Evolutionary conservation across 2,329 filamentous ascomycete species (phyloP).

Genomic region (Aureobasidium subglaciale): DNA sequence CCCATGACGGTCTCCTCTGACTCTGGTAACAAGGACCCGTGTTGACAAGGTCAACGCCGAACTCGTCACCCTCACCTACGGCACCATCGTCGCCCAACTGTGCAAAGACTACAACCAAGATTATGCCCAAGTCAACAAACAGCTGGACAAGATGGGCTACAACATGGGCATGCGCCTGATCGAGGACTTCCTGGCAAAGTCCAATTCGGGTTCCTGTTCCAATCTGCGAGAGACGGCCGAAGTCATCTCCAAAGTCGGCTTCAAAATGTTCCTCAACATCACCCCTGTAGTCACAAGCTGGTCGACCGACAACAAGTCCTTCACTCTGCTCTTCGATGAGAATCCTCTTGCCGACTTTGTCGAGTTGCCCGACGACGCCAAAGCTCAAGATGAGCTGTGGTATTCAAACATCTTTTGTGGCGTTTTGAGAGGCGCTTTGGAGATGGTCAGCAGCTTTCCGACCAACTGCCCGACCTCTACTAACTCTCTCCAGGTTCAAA

Average conservation of each 20-base stretch:
- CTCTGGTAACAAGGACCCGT: conserved; percentile 57
- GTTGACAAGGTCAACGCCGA: conserved; percentile 98
- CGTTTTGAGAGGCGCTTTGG: conserved; percentile 79
- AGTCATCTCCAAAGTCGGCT: conserved; percentile 95
- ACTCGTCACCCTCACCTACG: conserved; percentile 93
- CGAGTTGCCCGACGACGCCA: conserved; percentile 89
- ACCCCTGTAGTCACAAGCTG: conserved; percentile 90
- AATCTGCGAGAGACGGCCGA: conserved; percentile 96
- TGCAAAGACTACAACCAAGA: conserved; percentile 95
- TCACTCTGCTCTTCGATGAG: conserved; percentile 92
- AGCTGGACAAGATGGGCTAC: conserved; percentile 98
- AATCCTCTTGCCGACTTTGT: conserved; percentile 97
- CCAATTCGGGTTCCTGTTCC: conserved; percentile 77
- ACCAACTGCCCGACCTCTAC: not conserved
- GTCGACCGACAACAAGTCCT: conserved; percentile 93
- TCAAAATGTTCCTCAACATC: conserved; percentile 98
- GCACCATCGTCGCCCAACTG: conserved; percentile 91
- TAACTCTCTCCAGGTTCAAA: conserved; percentile 59
- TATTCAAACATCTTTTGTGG: conserved; percentile 97
- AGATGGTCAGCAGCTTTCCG: conserved; percentile 84
- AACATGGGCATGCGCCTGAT: conserved; percentile 95
- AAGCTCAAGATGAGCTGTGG: conserved; percentile 95
- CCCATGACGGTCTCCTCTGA: not conserved
- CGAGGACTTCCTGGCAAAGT: conserved; percentile 95
- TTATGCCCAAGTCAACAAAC: conserved; percentile 93